Conservation (phyloP, 2,329 filamentous ascomycete genomes). For the Cladosporium sp. region DNA sequence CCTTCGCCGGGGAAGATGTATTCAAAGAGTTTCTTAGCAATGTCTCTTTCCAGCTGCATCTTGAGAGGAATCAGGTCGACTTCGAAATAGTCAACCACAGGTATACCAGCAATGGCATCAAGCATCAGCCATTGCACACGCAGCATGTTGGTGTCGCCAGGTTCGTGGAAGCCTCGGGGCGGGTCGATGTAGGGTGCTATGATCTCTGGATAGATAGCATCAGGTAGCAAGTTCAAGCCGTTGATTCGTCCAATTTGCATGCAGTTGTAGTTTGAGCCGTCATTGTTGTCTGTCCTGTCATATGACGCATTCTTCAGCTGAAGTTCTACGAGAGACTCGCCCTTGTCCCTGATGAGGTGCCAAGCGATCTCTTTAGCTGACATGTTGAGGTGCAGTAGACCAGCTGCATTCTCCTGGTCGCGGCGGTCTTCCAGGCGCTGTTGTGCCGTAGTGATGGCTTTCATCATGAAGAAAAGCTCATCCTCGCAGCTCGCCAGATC, state of each 20-base stretch:
- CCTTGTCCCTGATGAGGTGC: constrained; percentile 83
- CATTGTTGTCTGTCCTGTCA: constrained; percentile 91
- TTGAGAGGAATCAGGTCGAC: constrained; percentile 90
- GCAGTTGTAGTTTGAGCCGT: constrained; percentile 92
- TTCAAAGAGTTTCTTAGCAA: constrained; percentile 89
- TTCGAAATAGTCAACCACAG: constrained; percentile 95
- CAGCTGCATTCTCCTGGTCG: constrained; percentile 63
- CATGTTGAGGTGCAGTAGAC: constrained; percentile 85
- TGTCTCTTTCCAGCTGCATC: constrained; percentile 86
- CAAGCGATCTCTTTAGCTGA: constrained; percentile 94
- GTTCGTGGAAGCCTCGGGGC: constrained; percentile 48
- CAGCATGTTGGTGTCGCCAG: constrained; percentile 78
- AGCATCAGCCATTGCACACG: constrained; percentile 97
- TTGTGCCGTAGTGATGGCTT: constrained; percentile 95
- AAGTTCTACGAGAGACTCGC: constrained; percentile 82
- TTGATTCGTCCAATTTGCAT: constrained; percentile 84
- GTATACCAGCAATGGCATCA: constrained; percentile 94
- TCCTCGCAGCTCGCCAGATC: constrained; percentile 89
- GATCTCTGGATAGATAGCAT: constrained; percentile 94
- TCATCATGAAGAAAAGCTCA: constrained; percentile 99
- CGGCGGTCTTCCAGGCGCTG: constrained; percentile 70
- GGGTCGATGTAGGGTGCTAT: constrained; percentile 81
- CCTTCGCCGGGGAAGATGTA: constrained; percentile 92
- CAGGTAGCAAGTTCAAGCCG: constrained; percentile 81
- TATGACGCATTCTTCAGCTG: constrained; percentile 89